A percentile compares a stretch with the other conserved stretches of the same genome.
Conservation (phyloP, 768 basidiomycete species). For the Trichaptum fuscoviolaceum region DNA sequence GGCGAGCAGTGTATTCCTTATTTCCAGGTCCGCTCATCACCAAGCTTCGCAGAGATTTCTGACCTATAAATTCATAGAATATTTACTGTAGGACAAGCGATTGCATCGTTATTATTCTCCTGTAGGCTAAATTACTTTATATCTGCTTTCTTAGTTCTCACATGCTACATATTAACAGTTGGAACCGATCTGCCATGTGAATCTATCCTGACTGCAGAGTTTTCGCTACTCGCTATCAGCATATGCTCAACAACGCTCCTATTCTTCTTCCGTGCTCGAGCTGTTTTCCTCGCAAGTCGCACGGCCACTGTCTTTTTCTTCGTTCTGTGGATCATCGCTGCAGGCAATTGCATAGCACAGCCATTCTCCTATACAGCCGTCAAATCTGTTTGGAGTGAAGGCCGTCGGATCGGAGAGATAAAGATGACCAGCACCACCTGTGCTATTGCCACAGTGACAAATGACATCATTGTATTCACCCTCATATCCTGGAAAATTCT, state of each 20-base stretch:
- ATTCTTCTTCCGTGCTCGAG: slow-evolving; percentile 1
- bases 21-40: slow-evolving; percentile 22
- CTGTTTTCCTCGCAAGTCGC: slow-evolving; percentile 22
- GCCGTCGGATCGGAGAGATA: slow-evolving; percentile 25
- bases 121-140: slow-evolving; percentile 18
- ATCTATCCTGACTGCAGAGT: background rate
- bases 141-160: too few species aligned
- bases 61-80: background rate
- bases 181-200: background rate
- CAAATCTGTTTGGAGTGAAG: slow-evolving; percentile 26
- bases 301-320: slow-evolving; percentile 21
- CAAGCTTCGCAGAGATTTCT: background rate
- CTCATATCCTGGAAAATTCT: slow-evolving; percentile 27
- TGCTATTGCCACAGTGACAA: slow-evolving; percentile 20
- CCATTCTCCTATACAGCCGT: slow-evolving; percentile 18
- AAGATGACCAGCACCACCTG: slow-evolving; percentile 20
- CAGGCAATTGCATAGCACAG: slow-evolving; percentile 22
- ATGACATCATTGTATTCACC: slow-evolving; percentile 31
- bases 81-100: slow-evolving; percentile 17
- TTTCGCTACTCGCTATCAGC: background rate
- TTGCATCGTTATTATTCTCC: slow-evolving; percentile 19
- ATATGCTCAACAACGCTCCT: background rate
- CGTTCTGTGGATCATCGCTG: slow-evolving; percentile 23
- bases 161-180: slow-evolving; percentile 9
- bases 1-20: slow-evolving; percentile 23